Evolutionary conservation across 805 yeast species (phyloP).

Genomic region (Wickerhamomyces pijperi): DNA sequence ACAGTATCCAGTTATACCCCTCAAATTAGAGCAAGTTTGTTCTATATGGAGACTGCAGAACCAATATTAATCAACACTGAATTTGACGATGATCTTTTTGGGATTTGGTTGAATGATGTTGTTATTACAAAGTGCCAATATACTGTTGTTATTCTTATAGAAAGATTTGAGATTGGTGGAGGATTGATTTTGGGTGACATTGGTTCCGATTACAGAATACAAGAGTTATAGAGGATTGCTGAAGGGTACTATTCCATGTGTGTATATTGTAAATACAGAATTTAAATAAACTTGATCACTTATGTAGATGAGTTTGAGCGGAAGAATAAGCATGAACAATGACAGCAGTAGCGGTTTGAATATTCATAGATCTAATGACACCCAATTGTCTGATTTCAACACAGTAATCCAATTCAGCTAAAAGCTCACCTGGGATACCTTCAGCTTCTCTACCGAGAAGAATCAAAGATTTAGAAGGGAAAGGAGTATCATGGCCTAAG

Average conservation of each 20-base stretch:
- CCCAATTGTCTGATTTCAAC: slow-evolving; percentile 90
- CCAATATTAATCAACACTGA: slow-evolving; percentile 25
- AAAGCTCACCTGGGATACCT: slow-evolving; percentile 80
- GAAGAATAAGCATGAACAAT: slow-evolving; percentile 80
- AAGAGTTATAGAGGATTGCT: too few species aligned
- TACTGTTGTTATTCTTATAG: slow-evolving; percentile 31
- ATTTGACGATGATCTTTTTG: slow-evolving; percentile 35
- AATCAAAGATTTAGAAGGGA: slow-evolving; percentile 72
- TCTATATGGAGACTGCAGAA: slow-evolving; percentile 15
- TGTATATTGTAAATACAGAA: too few species aligned
- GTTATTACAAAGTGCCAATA: slow-evolving; percentile 6
- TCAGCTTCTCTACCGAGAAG: slow-evolving; percentile 80
- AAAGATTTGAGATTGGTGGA: slow-evolving; percentile 35
- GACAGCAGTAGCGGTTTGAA: slow-evolving; percentile 93
- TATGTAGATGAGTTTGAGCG: slow-evolving; percentile 3
- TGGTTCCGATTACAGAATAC: slow-evolving; percentile 16
- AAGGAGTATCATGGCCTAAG: slow-evolving; percentile 47
- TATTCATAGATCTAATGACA: slow-evolving; percentile 88
- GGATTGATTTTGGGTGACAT: slow-evolving; percentile 28
- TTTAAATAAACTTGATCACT: too few species aligned
- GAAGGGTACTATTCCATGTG: too few species aligned
- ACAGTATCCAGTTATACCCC: slow-evolving; percentile 28
- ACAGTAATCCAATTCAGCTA: slow-evolving; percentile 76
- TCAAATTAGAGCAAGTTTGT: slow-evolving; percentile 33
- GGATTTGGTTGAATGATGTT: slow-evolving; percentile 23